Evolutionary conservation across 2,329 filamentous ascomycete genomes (phyloP).

Genomic region (Monosporascus sp.): DNA sequence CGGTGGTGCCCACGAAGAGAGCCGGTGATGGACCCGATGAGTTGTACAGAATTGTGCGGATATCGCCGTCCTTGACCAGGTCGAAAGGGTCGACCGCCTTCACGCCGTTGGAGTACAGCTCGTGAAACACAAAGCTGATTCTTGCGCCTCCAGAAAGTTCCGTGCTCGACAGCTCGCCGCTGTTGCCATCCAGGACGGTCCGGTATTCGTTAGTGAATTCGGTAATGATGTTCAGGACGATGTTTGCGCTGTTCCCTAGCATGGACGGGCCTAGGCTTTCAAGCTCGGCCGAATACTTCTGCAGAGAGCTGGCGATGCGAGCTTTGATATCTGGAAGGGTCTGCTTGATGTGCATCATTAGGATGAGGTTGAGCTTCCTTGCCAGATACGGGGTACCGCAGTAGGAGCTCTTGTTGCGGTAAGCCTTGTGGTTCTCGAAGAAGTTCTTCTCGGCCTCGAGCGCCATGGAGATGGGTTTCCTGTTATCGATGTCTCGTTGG

Average conservation of each 20-base stretch:
- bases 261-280: slow-evolving; percentile 83
- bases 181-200: slow-evolving; percentile 93
- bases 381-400: slow-evolving; percentile 97
- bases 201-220: slow-evolving; percentile 98
- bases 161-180: slow-evolving; percentile 87
- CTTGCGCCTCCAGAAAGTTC: slow-evolving; percentile 94
- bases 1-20: slow-evolving; percentile 92
- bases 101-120: slow-evolving; percentile 93
- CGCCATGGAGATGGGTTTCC: slow-evolving; percentile 85
- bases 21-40: slow-evolving; percentile 97
- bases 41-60: slow-evolving; percentile 95
- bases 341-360: slow-evolving; percentile 99
- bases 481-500: slow-evolving; percentile 97
- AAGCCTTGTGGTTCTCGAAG: slow-evolving; percentile 98
- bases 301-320: slow-evolving; percentile 85
- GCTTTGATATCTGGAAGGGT: slow-evolving; percentile 98
- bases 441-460: slow-evolving; percentile 94
- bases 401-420: slow-evolving; percentile 97
- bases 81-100: slow-evolving; percentile 98
- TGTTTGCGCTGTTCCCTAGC: slow-evolving; percentile 92
- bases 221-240: slow-evolving; percentile 96
- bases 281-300: slow-evolving; percentile 85
- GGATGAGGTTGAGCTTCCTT: slow-evolving; percentile 92
- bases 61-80: slow-evolving; percentile 94
- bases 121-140: slow-evolving; percentile 99